Evolutionary conservation across 2,329 filamentous ascomycete genomes (phyloP).

Genomic region (Penicillium sp.): DNA sequence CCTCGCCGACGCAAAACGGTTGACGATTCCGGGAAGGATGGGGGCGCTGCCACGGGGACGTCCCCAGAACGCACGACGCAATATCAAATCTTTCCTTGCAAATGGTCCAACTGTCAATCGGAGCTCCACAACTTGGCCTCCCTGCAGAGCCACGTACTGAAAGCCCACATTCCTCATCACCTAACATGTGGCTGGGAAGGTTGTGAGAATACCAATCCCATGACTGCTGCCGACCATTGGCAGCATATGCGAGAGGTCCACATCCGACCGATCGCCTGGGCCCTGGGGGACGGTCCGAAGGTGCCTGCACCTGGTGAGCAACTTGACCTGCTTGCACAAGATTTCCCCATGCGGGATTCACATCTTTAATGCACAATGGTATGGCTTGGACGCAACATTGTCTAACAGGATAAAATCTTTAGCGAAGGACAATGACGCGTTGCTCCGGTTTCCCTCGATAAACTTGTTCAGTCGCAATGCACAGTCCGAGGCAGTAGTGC

Average conservation of each 20-base stretch:
- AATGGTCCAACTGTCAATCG: constrained; percentile 52
- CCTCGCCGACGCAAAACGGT: constrained; percentile 4
- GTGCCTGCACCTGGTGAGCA: constrained; percentile 53
- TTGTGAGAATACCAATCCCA: constrained; percentile 15
- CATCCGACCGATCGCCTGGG: constrained; percentile 51
- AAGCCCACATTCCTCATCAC: constrained; percentile 45
- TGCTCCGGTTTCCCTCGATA: background rate
- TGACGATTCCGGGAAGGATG: constrained; percentile 12
- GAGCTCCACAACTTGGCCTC: constrained; percentile 58
- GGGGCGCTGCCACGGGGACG: constrained; percentile 16
- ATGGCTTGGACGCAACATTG: background rate
- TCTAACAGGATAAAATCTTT: constrained; percentile 14
- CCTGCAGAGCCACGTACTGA: constrained; percentile 54
- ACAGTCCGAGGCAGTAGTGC: constrained; percentile 32
- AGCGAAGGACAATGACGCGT: constrained; percentile 5
- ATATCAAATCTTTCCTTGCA: constrained; percentile 49
- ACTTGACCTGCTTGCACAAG: constrained; percentile 22
- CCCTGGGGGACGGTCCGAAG: constrained; percentile 55
- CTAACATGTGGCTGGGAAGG: constrained; percentile 27
- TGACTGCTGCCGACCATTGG: constrained; percentile 40
- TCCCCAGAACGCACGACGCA: constrained; percentile 11
- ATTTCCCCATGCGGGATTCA: constrained; percentile 7
- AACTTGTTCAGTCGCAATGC: background rate
- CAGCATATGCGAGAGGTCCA: constrained; percentile 50
- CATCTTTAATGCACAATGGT: constrained; percentile 3